A percentile compares a stretch with the other conserved stretches of the same genome.
Evolutionary conservation across 805 yeast genomes (phyloP).

Genomic region (Starmerella sirachaensis): DNA sequence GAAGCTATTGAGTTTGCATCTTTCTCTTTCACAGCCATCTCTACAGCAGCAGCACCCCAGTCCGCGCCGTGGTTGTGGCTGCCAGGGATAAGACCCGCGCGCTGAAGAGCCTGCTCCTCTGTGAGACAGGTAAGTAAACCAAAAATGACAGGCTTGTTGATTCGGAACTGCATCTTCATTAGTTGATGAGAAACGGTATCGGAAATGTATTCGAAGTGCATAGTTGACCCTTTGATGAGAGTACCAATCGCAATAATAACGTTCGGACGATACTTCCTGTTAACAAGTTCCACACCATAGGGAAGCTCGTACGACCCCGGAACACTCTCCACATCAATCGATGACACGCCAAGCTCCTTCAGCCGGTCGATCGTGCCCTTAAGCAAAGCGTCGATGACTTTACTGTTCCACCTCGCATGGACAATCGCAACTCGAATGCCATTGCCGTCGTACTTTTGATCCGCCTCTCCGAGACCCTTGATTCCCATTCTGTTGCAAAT

Average conservation of each 20-base stretch:
- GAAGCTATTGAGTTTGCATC: no score
- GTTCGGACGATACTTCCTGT: constrained; percentile 36
- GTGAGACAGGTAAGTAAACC: constrained; percentile 90
- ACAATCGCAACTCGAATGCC: constrained; percentile 66
- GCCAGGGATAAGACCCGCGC: constrained; percentile 72
- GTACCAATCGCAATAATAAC: constrained; percentile 91
- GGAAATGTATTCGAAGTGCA: constrained; percentile 97
- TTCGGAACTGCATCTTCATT: constrained; percentile 64
- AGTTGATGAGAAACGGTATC: constrained; percentile 76
- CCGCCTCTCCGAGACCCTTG: constrained; percentile 66
- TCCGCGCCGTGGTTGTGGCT: constrained; percentile 94
- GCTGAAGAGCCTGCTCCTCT: constrained; percentile 81
- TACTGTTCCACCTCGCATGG: constrained; percentile 90
- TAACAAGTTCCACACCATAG: constrained; percentile 46
- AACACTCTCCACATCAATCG: constrained; percentile 70
- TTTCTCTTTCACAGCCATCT: constrained; percentile 47
- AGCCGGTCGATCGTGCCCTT: constrained; percentile 60
- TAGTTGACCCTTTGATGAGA: constrained; percentile 88
- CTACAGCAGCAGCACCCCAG: constrained; percentile 99
- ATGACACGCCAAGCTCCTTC: constrained; percentile 54
- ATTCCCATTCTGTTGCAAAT: no score
- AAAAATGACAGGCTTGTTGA: constrained; percentile 72
- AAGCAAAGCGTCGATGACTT: constrained; percentile 66
- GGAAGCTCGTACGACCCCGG: constrained; percentile 97
- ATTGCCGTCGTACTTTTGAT: constrained; percentile 50